Evolutionary conservation across 108 stramenopile species (phyloP).

Genomic region (Schizochytrium sp.): DNA sequence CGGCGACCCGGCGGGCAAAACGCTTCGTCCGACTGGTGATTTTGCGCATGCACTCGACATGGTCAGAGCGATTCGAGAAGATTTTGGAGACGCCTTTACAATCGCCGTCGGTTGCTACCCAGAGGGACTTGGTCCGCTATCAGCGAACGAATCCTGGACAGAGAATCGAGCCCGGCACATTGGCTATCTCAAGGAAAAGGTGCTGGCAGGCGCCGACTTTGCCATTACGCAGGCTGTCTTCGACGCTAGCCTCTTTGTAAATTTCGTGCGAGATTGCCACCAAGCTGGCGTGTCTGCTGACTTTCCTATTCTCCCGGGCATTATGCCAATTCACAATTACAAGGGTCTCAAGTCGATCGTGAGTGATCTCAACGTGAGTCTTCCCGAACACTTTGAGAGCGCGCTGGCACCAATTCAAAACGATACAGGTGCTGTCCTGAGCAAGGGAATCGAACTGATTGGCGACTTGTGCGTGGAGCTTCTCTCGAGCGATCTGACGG

Average conservation of each 20-base stretch:
- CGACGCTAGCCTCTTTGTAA: constrained; percentile 62
- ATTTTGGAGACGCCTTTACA: constrained; percentile 82
- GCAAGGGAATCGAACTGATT: constrained; percentile 71
- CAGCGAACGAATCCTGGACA: background rate
- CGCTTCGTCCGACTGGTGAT: background rate
- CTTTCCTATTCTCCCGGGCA: constrained; percentile 82
- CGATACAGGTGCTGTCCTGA: constrained; percentile 77
- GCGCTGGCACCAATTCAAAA: constrained; percentile 55
- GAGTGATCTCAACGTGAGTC: constrained; percentile 56
- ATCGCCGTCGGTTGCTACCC: constrained; percentile 89
- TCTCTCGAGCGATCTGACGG: constrained; percentile 41
- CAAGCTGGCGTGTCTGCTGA: constrained; percentile 61
- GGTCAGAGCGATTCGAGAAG: constrained; percentile 69
- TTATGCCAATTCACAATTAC: constrained; percentile 83
- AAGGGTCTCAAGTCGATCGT: constrained; percentile 66
- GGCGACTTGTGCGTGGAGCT: constrained; percentile 66
- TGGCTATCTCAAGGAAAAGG: constrained; percentile 73
- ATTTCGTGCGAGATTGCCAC: constrained; percentile 66
- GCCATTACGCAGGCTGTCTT: constrained; percentile 89
- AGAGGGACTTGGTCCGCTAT: constrained; percentile 46
- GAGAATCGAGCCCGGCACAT: constrained; percentile 36
- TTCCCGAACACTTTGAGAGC: constrained; percentile 37
- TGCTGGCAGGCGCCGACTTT: constrained; percentile 86
- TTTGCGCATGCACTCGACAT: constrained; percentile 76
- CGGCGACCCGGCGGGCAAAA: background rate